These are phyloP conservation scores for Aspergillus chevalieri DNA, from an alignment of 2,329 filamentous ascomycete genomes.

Conservation along the genomic window DNA sequence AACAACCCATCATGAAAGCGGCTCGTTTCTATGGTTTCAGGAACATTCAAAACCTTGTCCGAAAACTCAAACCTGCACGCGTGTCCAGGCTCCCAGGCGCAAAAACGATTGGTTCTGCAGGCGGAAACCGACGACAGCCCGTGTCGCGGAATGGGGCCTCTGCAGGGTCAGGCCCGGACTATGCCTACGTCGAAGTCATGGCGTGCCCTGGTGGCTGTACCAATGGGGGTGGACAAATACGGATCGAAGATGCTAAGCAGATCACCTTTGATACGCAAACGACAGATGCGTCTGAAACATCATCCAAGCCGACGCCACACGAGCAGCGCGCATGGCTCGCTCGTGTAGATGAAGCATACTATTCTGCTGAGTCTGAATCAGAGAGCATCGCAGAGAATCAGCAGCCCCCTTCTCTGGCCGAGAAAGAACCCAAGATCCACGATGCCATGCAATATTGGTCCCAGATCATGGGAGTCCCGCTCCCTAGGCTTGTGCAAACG, in stretches of 20 bases:
- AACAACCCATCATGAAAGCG: slow-evolving; percentile 63
- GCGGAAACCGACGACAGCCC: slow-evolving; percentile 22
- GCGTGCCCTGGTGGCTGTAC: slow-evolving; percentile 98
- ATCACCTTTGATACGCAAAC: slow-evolving; percentile 11
- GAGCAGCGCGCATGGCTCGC: slow-evolving; percentile 84
- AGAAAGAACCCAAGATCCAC: slow-evolving; percentile 44
- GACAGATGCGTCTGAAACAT: slow-evolving; percentile 10
- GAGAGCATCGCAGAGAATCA: slow-evolving; percentile 29
- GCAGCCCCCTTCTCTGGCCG: slow-evolving; percentile 18
- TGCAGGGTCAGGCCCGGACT: slow-evolving; percentile 50
- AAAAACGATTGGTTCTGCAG: slow-evolving; percentile 39
- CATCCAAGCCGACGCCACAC: slow-evolving; percentile 59
- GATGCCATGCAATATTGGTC: slow-evolving; percentile 72
- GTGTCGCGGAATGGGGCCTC: slow-evolving; percentile 27
- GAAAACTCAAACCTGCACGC: slow-evolving; percentile 76
- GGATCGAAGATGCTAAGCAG: slow-evolving; percentile 65
- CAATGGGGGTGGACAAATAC: slow-evolving; percentile 93
- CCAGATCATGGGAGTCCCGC: slow-evolving; percentile 60
- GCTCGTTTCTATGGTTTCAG: slow-evolving; percentile 95
- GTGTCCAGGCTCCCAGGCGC: slow-evolving; percentile 75
- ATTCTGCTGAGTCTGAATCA: slow-evolving; percentile 60
- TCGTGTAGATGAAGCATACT: slow-evolving; percentile 83
- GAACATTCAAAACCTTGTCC: slow-evolving; percentile 95
- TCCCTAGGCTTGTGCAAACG: slow-evolving; percentile 71
- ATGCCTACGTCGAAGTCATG: slow-evolving; percentile 97